Base-by-base conservation (phyloP, 306 rosid genomes). In the Lathyrus tuberosus region DNA sequence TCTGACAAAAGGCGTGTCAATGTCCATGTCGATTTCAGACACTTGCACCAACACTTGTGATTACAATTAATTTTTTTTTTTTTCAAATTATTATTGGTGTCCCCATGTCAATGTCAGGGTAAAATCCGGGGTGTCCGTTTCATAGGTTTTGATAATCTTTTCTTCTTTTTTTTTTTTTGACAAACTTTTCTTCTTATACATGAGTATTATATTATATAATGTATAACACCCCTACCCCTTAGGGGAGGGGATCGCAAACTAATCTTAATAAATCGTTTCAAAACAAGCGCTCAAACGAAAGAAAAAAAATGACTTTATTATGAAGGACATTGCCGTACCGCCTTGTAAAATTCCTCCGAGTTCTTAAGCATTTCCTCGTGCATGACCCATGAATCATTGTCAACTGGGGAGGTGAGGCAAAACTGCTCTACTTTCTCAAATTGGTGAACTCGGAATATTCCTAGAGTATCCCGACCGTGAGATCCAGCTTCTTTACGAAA, bases 401-500 rank as follows among this genome's bases (percentile, higher is more conserved):
- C 92, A 71, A 82, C 86, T 17, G 99, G 99, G 83, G 84, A 79
- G 51, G 99, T 95, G 15, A 91, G 14, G 76, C 95, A 95, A 53
- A 95, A 95, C 76, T 95, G 99, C 76, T 95, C 97, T 76, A 95
- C 88, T 78, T 95, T 95, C 81, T 95, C 99, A 74, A 91, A 95
- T 66, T 95, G 97, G 81, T 95, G 99, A 48, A 91, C 97, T 60
- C 99, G 85, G 69, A 95, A 95, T 65, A 95, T 88, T 77, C 97
- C 96, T 57, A 95, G 70, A 37, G 99, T 95, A 82, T 95, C 99
- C 4, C 99, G 91, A 47, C 99, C 99, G 40, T 95, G 99, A 48
- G 97, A 83, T 60, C 99, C 99, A 61, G 96, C 99, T 87, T 95
- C 99, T 82, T 91, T 91, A 2, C 96, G 96, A 70, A 95, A 95